Evolutionary conservation across 2,329 filamentous ascomycete species (phyloP).

Genomic region (Curvularia spicifera): DNA sequence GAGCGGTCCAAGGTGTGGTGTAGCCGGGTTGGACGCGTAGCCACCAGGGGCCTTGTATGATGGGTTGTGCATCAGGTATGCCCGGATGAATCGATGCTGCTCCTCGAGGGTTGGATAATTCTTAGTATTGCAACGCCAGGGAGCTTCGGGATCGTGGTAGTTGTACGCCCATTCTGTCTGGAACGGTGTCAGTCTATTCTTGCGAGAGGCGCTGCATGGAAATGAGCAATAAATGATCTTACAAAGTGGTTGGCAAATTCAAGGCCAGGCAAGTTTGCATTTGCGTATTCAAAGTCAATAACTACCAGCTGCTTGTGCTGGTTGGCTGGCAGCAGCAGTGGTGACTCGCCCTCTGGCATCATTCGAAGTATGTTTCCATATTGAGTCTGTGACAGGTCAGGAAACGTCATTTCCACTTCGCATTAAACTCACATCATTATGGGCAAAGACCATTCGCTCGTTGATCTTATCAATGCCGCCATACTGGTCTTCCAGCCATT

Average conservation of each 20-base stretch:
- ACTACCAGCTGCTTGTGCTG: constrained; percentile 95
- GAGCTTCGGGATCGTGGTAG: constrained; percentile 75
- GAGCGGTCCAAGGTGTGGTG: constrained; percentile 36
- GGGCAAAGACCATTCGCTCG: constrained; percentile 86
- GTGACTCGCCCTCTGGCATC: constrained; percentile 74
- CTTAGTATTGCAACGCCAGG: constrained; percentile 71
- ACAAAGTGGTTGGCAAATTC: constrained; percentile 98
- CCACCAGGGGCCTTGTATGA: constrained; percentile 65
- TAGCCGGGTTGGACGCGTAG: constrained; percentile 57
- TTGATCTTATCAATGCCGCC: constrained; percentile 71
- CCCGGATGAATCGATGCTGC: constrained; percentile 81
- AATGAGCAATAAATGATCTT: constrained; percentile 34
- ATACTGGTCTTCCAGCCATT: constrained; percentile 74
- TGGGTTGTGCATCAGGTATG: constrained; percentile 84
- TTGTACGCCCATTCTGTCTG: constrained; percentile 95
- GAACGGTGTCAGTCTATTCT: constrained; percentile 5
- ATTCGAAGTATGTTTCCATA: constrained; percentile 94
- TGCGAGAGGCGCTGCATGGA: no score
- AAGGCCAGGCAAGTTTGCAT: constrained; percentile 81
- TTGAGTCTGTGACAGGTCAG: constrained; percentile 72
- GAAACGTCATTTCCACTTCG: background rate
- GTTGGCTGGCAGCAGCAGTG: constrained; percentile 85
- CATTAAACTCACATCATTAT: constrained; percentile 79
- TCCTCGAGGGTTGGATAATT: constrained; percentile 80
- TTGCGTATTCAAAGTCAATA: constrained; percentile 98